These are phyloP conservation scores for Aspergillus fumigatiaffinis DNA, from an alignment of 2,329 filamentous ascomycete genomes.

Conservation along the genomic window DNA sequence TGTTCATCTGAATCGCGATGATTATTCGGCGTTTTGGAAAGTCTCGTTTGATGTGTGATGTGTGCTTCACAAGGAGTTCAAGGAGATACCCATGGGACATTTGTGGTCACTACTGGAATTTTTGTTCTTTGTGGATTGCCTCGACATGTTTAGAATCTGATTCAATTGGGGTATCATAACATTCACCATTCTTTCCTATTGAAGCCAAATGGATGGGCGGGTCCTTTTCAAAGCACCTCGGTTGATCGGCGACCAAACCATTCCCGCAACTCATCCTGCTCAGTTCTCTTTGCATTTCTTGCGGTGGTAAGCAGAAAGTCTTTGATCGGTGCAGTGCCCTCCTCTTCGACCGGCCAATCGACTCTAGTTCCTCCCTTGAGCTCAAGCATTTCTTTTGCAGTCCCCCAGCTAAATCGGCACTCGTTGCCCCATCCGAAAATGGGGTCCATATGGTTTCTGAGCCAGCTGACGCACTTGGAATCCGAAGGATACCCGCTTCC, in stretches of 20 bases:
- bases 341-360: conserved; percentile 77
- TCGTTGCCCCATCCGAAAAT: conserved; percentile 94
- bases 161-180: conserved; percentile 23
- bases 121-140: not conserved
- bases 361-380: conserved; percentile 67
- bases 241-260: conserved; percentile 77
- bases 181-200: conserved; percentile 16
- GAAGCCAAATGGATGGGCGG: conserved; percentile 6
- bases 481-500: conserved; percentile 94
- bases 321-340: conserved; percentile 63
- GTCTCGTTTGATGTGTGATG: not conserved
- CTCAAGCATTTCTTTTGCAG: conserved; percentile 88
- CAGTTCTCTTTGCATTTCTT: conserved; percentile 39
- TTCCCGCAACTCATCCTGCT: conserved; percentile 67
- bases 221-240: conserved; percentile 60
- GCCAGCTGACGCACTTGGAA: conserved; percentile 72
- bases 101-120: not conserved
- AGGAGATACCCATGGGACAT: conserved; percentile 7
- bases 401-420: conserved; percentile 93
- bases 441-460: conserved; percentile 82
- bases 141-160: not conserved
- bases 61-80: not conserved
- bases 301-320: conserved; percentile 62
- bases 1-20: not conserved
- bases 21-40: not conserved